phyloP scores from a whole-genome alignment of 2,329 filamentous ascomycete species.

The Aspergillus viridinutans region DNA sequence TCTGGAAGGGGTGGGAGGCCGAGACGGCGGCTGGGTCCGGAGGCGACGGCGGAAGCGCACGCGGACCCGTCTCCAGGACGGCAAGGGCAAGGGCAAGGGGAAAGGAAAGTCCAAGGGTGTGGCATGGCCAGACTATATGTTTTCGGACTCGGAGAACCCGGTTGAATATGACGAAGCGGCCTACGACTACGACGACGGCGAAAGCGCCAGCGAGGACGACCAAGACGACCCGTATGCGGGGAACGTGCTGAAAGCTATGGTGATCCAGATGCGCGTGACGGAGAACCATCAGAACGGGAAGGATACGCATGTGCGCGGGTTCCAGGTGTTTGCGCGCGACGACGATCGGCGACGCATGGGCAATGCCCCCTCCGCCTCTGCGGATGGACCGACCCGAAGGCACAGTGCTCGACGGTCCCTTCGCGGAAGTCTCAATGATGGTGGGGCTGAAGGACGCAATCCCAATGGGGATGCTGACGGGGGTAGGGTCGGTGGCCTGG shows the following conservation, averaged over 20 bases:
- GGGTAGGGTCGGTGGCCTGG: conserved; percentile 28
- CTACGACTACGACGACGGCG: conserved; percentile 23
- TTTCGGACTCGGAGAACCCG: conserved; percentile 12
- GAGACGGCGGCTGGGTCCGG: conserved; percentile 28
- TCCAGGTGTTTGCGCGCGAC: conserved; percentile 72
- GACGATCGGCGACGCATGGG: conserved; percentile 31
- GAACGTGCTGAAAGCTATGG: conserved; percentile 77
- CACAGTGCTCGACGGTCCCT: conserved; percentile 30
- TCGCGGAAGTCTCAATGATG: conserved; percentile 20
- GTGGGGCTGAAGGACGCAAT: conserved; percentile 14
- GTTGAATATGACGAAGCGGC: conserved; percentile 23
- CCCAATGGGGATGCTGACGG: conserved; percentile 24
- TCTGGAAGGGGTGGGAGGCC: conserved; percentile 57
- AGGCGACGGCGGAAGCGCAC: conserved; percentile 17
- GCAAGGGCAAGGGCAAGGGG: conserved; percentile 14
- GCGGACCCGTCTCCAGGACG: conserved; percentile 5
- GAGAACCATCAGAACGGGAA: conserved; percentile 99
- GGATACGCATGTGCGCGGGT: conserved; percentile 90
- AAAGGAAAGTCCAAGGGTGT: conserved; percentile 9
- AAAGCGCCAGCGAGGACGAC: conserved; percentile 21
- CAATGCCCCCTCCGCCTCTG: conserved; percentile 31
- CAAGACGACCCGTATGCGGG: conserved; percentile 49
- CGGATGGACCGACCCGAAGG: conserved; percentile 25
- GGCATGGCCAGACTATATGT: conserved; percentile 9
- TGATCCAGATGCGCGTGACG: conserved; percentile 83